Percentiles rank a stretch among this genome's conserved stretches.
Conservation (phyloP, 2,329 filamentous ascomycete species). For the Claviceps monticola region DNA sequence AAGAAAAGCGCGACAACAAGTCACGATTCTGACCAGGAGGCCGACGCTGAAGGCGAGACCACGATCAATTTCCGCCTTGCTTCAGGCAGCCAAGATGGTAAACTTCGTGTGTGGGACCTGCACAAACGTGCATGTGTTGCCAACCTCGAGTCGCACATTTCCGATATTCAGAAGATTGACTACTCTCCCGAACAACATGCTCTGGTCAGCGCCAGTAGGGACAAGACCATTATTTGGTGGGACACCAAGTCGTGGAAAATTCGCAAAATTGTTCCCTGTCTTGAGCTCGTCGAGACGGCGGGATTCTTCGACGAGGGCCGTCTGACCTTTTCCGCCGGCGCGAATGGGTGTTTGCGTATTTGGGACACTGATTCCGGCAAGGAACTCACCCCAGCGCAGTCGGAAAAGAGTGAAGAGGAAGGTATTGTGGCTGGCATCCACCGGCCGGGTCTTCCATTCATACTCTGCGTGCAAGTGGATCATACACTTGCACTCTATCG, state of each 20-base stretch:
- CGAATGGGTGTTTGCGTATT: slow-evolving; percentile 66
- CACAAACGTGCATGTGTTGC: slow-evolving; percentile 68
- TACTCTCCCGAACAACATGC: slow-evolving; percentile 63
- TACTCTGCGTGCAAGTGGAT: slow-evolving; percentile 76
- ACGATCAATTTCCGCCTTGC: slow-evolving; percentile 60
- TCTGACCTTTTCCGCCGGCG: slow-evolving; percentile 71
- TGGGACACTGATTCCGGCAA: slow-evolving; percentile 68
- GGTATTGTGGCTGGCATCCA: slow-evolving; percentile 61
- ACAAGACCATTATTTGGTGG: slow-evolving; percentile 92
- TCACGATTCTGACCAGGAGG: slow-evolving; percentile 25
- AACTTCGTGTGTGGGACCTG: slow-evolving; percentile 82
- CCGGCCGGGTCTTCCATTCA: slow-evolving; percentile 48
- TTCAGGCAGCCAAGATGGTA: slow-evolving; percentile 88
- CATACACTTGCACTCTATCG: slow-evolving; percentile 71
- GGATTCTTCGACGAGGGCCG: slow-evolving; percentile 62
- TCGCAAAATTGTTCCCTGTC: slow-evolving; percentile 64
- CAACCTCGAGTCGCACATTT: slow-evolving; percentile 81
- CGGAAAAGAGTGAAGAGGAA: slow-evolving; percentile 43
- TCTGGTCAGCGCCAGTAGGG: slow-evolving; percentile 72
- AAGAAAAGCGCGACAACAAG: slow-evolving; percentile 19
- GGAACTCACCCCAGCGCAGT: slow-evolving; percentile 66
- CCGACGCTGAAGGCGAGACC: slow-evolving; percentile 27
- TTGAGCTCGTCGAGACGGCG: slow-evolving; percentile 73
- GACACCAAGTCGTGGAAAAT: slow-evolving; percentile 75
- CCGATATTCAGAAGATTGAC: slow-evolving; percentile 77